A percentile compares a stretch with the other conserved stretches of the same genome.
These are phyloP conservation scores for Immersiporthe knoxdaviesiana DNA, from an alignment of 2,329 filamentous ascomycete species.

Conservation along the genomic window DNA sequence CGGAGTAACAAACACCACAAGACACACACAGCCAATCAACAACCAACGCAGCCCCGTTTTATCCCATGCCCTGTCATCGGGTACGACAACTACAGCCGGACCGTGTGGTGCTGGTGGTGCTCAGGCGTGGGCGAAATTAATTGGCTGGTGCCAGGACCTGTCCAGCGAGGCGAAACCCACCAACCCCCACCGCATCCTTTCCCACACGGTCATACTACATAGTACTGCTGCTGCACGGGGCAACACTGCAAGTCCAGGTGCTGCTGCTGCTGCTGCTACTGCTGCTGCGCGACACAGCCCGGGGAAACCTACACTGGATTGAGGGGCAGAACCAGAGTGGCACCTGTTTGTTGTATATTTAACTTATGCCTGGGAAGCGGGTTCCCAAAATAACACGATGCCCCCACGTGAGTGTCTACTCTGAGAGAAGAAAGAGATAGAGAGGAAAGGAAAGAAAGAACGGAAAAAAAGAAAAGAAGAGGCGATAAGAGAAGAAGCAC, in stretches of 20 bases:
- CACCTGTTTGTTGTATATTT: background rate
- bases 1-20: background rate
- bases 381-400: constrained; percentile 2
- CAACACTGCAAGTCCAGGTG: constrained; percentile 7
- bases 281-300: constrained; percentile 13
- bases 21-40: background rate
- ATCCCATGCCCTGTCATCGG: constrained; percentile 30
- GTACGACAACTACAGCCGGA: constrained; percentile 26
- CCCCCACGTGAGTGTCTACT: constrained; percentile 9
- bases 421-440: background rate
- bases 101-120: constrained; percentile 10
- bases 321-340: background rate
- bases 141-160: constrained; percentile 35
- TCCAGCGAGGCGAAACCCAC: constrained; percentile 17
- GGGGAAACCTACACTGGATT: constrained; percentile 12
- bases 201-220: constrained; percentile 2
- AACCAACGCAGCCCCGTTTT: background rate
- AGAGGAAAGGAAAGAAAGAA: background rate
- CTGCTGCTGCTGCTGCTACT: background rate
- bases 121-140: constrained; percentile 34
- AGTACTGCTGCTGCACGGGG: background rate
- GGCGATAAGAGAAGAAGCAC: background rate
- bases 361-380: background rate
- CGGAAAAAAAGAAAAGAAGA: background rate
- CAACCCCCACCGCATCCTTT: background rate